phyloP scores from a whole-genome alignment of 306 rosid genomes.

The Castanea crenata region DNA sequence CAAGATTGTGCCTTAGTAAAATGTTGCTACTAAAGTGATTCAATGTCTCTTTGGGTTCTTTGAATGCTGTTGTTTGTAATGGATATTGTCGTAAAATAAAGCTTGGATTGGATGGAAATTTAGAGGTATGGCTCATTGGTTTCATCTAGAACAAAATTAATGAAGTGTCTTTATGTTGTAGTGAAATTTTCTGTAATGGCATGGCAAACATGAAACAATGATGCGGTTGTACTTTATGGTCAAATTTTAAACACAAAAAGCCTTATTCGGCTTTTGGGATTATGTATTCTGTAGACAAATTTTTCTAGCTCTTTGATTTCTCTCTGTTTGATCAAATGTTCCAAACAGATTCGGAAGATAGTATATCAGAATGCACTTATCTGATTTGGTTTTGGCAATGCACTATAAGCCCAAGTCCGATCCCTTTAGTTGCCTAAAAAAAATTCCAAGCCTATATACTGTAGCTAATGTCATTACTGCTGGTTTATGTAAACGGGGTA shows the following conservation, averaged over 20 bases:
- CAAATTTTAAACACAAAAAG: neutral
- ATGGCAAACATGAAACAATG: neutral
- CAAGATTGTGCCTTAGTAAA: constrained; percentile 14
- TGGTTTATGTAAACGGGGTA: too few species aligned
- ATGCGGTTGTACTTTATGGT: neutral
- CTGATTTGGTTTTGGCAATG: too few species aligned
- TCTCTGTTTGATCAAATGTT: too few species aligned
- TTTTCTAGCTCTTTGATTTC: too few species aligned
- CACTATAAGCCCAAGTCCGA: too few species aligned
- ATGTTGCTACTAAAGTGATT: neutral
- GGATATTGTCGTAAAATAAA: neutral
- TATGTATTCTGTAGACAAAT: too few species aligned
- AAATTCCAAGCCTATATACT: too few species aligned
- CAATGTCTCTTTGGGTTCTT: neutral
- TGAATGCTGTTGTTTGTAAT: neutral
- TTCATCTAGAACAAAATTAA: neutral
- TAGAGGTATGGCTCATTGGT: neutral
- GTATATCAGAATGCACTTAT: too few species aligned
- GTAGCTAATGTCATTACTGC: too few species aligned
- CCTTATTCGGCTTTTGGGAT: neutral
- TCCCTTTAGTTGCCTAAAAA: too few species aligned
- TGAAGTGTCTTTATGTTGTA: neutral
- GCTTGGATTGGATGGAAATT: neutral
- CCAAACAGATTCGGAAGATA: too few species aligned
- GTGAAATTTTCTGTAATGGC: neutral